phyloP scores from a whole-genome alignment of 169 alveolate genomes.

The Toxoplasma gondii region DNA sequence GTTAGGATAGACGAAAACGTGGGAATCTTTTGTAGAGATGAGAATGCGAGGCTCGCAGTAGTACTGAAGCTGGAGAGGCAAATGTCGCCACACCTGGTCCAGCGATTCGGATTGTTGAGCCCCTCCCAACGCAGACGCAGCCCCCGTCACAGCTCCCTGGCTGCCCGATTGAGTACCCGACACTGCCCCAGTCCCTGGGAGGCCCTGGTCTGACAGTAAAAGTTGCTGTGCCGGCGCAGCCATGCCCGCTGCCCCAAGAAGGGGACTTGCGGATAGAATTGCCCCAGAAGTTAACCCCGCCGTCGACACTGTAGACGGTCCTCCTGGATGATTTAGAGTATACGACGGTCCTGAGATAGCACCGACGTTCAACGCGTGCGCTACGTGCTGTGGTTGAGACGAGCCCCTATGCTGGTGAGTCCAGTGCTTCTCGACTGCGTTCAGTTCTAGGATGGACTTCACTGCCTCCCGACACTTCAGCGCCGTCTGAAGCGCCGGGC shows the following conservation, averaged over 20 bases:
- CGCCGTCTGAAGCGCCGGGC: conserved; percentile 21
- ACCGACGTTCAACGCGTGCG: not conserved
- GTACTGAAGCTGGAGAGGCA: conserved; percentile 70
- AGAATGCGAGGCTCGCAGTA: conserved; percentile 70
- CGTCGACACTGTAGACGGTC: not conserved
- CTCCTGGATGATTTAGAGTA: not conserved
- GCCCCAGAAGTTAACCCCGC: not conserved
- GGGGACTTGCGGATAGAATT: not conserved
- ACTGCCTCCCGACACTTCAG: conserved; percentile 48
- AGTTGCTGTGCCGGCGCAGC: not conserved
- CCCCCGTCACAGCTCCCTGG: not conserved
- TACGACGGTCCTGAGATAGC: not conserved
- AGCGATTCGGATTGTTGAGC: conserved; percentile 41
- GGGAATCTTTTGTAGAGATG: conserved; percentile 72
- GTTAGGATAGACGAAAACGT: conserved; percentile 77
- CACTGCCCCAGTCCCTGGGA: not conserved
- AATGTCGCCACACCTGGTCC: conserved; percentile 27
- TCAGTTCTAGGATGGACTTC: conserved; percentile 42
- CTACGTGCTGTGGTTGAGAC: not conserved
- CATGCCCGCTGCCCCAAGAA: not conserved
- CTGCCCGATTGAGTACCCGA: not conserved
- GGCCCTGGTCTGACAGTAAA: not conserved
- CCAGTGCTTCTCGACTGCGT: conserved; percentile 9
- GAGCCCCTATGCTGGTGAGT: not conserved
- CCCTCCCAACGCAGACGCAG: not conserved